Conservation (phyloP, 257 asterid species). For the Lithospermum erythrorhizon region DNA sequence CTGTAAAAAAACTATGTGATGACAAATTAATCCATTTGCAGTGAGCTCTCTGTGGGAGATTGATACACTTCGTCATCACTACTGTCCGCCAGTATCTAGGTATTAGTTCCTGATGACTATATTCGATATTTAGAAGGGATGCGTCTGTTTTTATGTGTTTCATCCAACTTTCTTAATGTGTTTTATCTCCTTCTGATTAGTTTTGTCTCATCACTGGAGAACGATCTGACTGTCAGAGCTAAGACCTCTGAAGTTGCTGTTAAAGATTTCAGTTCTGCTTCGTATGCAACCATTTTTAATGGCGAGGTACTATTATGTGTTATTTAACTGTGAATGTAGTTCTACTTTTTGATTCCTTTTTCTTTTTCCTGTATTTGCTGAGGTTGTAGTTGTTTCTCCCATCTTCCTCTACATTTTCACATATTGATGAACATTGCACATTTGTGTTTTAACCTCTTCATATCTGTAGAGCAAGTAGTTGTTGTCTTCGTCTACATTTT, state of each 20-base stretch:
- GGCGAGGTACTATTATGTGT: constrained; percentile 50
- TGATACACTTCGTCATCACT: constrained; percentile 76
- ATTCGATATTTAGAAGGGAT: background rate
- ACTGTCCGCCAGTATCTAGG: constrained; percentile 87
- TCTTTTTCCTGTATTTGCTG: background rate
- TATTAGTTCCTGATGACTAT: constrained; percentile 6
- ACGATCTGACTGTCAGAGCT: constrained; percentile 63
- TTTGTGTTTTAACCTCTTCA: background rate
- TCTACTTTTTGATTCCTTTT: background rate
- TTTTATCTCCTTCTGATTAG: constrained; percentile 23
- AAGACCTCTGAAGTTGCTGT: constrained; percentile 69
- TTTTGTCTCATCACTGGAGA: constrained; percentile 67
- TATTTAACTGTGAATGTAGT: background rate
- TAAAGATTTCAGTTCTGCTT: constrained; percentile 76
- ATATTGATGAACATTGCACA: background rate
- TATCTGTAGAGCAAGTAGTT: too few species aligned
- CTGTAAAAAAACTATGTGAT: background rate
- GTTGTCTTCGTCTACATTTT: too few species aligned
- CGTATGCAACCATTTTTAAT: constrained; percentile 63
- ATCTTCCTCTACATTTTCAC: background rate
- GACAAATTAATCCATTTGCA: constrained; percentile 23
- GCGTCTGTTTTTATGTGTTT: background rate
- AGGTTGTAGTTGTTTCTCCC: background rate
- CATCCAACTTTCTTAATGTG: background rate
- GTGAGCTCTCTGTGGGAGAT: constrained; percentile 97